These are phyloP conservation scores for Schizosaccharomyces octosporus DNA, from an alignment of 805 yeast species.

Conservation along the genomic window DNA sequence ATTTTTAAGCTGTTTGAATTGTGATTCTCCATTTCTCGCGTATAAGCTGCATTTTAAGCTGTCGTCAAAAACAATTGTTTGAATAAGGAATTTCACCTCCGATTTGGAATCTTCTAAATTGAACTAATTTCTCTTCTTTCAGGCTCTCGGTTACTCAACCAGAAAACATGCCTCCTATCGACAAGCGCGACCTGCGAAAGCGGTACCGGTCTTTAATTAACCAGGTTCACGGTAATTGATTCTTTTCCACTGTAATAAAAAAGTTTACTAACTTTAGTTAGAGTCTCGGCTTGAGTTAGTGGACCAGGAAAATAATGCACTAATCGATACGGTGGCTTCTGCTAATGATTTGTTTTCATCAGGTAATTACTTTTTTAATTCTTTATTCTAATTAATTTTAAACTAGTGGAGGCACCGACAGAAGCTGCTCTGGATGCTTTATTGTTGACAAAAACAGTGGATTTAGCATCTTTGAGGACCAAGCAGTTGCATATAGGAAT, in stretches of 20 bases:
- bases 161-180: not conserved
- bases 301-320: not conserved
- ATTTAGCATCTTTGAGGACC: not conserved
- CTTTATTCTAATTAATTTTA: not conserved
- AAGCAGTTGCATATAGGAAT: not conserved
- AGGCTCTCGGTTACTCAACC: not conserved
- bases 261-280: not conserved
- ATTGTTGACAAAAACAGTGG: conserved; percentile 1
- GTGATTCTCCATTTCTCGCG: too few relatives aligned
- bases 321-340: not conserved
- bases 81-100: too few relatives aligned
- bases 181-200: not conserved
- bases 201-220: not conserved
- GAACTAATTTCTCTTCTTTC: too few relatives aligned
- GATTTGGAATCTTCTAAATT: too few relatives aligned
- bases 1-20: too few relatives aligned
- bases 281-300: not conserved
- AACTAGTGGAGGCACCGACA: not conserved
- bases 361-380: not conserved
- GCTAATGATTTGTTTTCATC: not conserved
- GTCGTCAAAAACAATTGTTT: too few relatives aligned
- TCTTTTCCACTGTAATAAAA: not conserved
- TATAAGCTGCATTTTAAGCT: too few relatives aligned
- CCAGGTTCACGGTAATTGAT: not conserved
- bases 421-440: not conserved